Evolutionary conservation across 768 basidiomycete genomes (phyloP), one percentile per base, ranked within the genome.

Genomic region (Pisolithus orientalis): DNA sequence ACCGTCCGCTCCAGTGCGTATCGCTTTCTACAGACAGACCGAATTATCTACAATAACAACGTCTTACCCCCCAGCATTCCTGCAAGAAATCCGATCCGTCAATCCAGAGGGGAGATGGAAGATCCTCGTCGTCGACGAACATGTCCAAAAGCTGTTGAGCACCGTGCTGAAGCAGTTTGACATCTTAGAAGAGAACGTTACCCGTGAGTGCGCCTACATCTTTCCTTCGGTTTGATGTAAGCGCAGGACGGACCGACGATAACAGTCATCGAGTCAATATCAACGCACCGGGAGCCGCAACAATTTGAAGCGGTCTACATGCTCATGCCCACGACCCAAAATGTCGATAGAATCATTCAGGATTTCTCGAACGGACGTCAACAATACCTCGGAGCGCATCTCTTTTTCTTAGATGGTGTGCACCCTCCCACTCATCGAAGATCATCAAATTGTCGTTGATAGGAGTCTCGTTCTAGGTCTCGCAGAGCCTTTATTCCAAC

Each of bases 71-170:
- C 39, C 62, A 94, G 92, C 87, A 65, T 93, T 94, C 66, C 77
- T 94, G 55, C 88, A 92, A 46, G 84, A 88, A 16, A 86, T 95
- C 61, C 80, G 88, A 66, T 89, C 90, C 43, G 90, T 92, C 44
- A 83, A 87, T 63, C 90, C 94, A 2, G 83, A 87, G 17, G 83
- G 82, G 53, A 75, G 82, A 78, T 99, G 96, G 96, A 99, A 99
- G 80, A 88, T 96, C 59, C 82, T 98, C 42, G 93, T 99, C 53
- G 89, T 98, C 49, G 96, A 99, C 68, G 91, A 94, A 58, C 82
- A 90, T 70, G 86, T 94, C 25, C 86, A 94, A 69, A 83, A 79
- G 65, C 72, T 98, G 50, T 70, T 99, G 44, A 80, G 84, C 55
- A 82, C 87, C 8, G 91, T 94, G 4, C 77, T 97, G 60, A 93